Evolutionary conservation across 2,329 filamentous ascomycete species (phyloP).

Genomic region (Diaporthe batatas): DNA sequence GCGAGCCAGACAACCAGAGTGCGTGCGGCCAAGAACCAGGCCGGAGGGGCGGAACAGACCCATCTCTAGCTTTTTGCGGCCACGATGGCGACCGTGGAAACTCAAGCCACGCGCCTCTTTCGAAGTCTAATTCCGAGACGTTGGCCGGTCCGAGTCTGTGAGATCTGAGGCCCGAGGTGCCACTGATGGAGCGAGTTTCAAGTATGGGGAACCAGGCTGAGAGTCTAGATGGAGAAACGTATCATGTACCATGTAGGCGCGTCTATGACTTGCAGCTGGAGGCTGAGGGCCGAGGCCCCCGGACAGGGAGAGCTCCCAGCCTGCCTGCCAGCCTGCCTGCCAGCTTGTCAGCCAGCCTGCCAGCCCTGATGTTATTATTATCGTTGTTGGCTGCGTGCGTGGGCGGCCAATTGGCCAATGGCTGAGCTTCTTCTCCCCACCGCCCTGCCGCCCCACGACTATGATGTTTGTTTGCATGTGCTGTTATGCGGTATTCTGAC

Average conservation of each 20-base stretch:
- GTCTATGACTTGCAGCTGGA: constrained; percentile 37
- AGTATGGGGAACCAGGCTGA: constrained; percentile 33
- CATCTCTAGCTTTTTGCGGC: constrained; percentile 3
- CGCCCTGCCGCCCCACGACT: constrained; percentile 1
- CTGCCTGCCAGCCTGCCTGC: background rate
- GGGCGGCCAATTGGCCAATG: constrained; percentile 2
- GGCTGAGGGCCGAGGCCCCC: constrained; percentile 29
- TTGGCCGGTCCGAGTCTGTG: constrained; percentile 34
- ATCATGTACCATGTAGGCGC: constrained; percentile 32
- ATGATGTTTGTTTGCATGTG: background rate
- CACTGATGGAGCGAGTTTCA: constrained; percentile 33
- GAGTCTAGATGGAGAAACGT: constrained; percentile 32
- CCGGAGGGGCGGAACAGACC: background rate
- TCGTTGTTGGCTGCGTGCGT: background rate
- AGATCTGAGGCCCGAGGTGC: constrained; percentile 30
- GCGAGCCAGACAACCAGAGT: background rate
- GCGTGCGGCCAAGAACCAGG: background rate
- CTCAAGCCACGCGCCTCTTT: constrained; percentile 13
- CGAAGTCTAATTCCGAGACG: constrained; percentile 28
- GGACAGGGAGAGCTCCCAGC: constrained; percentile 29
- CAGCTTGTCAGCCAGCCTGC: background rate
- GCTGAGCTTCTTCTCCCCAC: background rate
- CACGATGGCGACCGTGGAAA: constrained; percentile 27
- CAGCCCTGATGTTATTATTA: constrained; percentile 24
- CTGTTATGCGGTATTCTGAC: background rate